Evolutionary conservation across 306 rosid genomes (phyloP).

Genomic region (Fragaria nilgerrensis): DNA sequence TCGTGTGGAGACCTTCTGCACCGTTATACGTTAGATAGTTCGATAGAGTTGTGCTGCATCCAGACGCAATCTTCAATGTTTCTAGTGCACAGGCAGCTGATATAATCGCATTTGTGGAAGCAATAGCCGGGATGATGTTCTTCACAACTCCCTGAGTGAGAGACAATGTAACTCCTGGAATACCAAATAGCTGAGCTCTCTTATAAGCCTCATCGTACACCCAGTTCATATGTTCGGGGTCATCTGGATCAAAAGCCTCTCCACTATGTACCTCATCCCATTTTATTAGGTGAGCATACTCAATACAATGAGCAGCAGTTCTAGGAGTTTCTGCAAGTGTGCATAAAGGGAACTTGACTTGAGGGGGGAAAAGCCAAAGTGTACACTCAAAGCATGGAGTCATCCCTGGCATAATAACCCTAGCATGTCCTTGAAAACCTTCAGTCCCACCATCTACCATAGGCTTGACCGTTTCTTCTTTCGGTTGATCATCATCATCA

Average conservation of each 20-base stretch:
- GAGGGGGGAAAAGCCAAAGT: slow-evolving; percentile 99
- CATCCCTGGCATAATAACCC: slow-evolving; percentile 87
- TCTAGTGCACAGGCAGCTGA: slow-evolving; percentile 96
- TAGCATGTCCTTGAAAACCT: slow-evolving; percentile 98
- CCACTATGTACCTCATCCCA: slow-evolving; percentile 94
- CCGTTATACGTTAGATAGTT: slow-evolving; percentile 97
- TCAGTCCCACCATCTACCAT: slow-evolving; percentile 98
- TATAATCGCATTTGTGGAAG: slow-evolving; percentile 97
- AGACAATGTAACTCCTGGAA: slow-evolving; percentile 90
- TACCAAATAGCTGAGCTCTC: slow-evolving; percentile 97
- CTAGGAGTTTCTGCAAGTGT: slow-evolving; percentile 98
- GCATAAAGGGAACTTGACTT: slow-evolving; percentile 95
- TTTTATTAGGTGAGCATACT: slow-evolving; percentile 87
- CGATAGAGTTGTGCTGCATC: slow-evolving; percentile 91
- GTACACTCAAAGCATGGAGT: slow-evolving; percentile 99
- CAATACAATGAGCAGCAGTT: slow-evolving; percentile 97
- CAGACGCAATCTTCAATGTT: slow-evolving; percentile 85
- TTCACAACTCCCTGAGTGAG: slow-evolving; percentile 99
- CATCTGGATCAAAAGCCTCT: slow-evolving; percentile 80
- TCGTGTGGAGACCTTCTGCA: slow-evolving; percentile 84
- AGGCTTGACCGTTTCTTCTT: slow-evolving; percentile 80
- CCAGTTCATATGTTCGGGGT: slow-evolving; percentile 89
- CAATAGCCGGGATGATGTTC: slow-evolving; percentile 95
- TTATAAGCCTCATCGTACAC: slow-evolving; percentile 76
- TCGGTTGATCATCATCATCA: slow-evolving; percentile 77